Evolutionary conservation across 2,329 filamentous ascomycete species (phyloP).

Genomic region (Penicillium expansum): DNA sequence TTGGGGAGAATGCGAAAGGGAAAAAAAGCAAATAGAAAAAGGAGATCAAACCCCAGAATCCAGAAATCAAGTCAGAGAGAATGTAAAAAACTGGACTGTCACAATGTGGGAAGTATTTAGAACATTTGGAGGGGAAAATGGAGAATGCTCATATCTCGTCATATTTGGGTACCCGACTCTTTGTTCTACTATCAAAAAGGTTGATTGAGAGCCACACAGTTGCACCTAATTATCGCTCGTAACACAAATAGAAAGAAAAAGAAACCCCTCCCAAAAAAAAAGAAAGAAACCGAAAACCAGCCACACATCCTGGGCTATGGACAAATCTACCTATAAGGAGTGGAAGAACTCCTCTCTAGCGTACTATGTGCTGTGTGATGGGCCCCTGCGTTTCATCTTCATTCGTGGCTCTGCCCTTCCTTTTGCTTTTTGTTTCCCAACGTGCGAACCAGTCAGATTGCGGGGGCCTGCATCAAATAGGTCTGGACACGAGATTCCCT

Average conservation of each 20-base stretch:
- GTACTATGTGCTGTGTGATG: neutral
- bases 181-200: neutral
- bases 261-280: too few relatives aligned
- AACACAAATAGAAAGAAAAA: neutral
- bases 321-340: neutral
- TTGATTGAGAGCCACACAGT: neutral
- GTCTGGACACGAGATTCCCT: conserved; percentile 18
- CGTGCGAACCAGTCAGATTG: conserved; percentile 12
- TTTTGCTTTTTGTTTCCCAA: neutral
- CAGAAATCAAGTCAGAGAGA: conserved; percentile 6
- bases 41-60: neutral
- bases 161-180: conserved; percentile 10
- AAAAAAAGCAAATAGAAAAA: neutral
- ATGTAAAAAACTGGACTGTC: conserved; percentile 7
- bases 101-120: conserved; percentile 10
- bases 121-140: neutral
- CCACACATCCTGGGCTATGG: neutral
- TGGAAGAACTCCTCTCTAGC: neutral
- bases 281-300: neutral
- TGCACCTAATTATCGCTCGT: neutral
- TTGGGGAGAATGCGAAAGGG: neutral
- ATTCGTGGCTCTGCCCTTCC: conserved; percentile 16
- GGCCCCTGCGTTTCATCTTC: conserved; percentile 10
- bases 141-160: conserved; percentile 4
- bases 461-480: conserved; percentile 8